Evolutionary conservation across 2,329 filamentous ascomycete genomes (phyloP).

Genomic region (Colletotrichum sp.): DNA sequence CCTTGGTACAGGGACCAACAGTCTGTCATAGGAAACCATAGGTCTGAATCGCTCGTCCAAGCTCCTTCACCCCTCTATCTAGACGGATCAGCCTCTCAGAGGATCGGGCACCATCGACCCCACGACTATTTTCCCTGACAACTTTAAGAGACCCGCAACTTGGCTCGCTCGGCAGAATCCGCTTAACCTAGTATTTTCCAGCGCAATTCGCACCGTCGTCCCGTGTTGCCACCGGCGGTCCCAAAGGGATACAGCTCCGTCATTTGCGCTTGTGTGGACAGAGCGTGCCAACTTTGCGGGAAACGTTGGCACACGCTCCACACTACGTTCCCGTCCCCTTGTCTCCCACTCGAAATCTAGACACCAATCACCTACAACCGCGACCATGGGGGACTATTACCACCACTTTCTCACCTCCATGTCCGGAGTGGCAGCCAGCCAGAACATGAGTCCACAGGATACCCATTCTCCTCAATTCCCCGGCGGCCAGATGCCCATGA

Average conservation of each 20-base stretch:
- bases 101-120: background rate
- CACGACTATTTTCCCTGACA: background rate
- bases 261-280: background rate
- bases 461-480: constrained; percentile 40
- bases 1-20: background rate
- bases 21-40: background rate
- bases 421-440: constrained; percentile 47
- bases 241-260: background rate
- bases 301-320: constrained; percentile 7
- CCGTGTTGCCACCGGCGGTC: background rate
- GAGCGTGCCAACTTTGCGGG: constrained; percentile 2
- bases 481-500: constrained; percentile 32
- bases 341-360: background rate
- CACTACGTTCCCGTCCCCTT: background rate
- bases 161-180: background rate
- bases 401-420: constrained; percentile 60
- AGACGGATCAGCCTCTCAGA: background rate
- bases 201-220: background rate
- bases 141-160: background rate
- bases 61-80: background rate
- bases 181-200: background rate
- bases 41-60: background rate
- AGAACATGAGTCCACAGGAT: constrained; percentile 43
- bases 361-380: background rate
- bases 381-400: constrained; percentile 61